Evolutionary conservation across 1,284 basidiomycete genomes (phyloP).

Genomic region (Ganoderma meredithae): DNA sequence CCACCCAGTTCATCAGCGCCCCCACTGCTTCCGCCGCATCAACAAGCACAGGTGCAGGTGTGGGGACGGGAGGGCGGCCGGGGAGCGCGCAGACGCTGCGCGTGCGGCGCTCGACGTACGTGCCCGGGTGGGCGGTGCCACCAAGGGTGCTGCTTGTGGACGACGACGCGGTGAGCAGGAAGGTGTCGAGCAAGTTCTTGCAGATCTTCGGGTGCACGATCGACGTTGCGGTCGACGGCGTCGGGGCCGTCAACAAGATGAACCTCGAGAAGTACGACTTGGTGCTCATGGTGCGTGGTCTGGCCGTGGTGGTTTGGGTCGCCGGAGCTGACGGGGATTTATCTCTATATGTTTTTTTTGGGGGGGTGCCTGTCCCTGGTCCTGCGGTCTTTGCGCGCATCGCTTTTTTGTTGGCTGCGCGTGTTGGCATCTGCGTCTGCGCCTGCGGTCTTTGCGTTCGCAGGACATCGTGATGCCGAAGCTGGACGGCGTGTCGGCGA

Average conservation of each 20-base stretch:
- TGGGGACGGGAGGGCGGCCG: slow-evolving; percentile 33
- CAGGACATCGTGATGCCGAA: slow-evolving; percentile 96
- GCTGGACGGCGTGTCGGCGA: slow-evolving; percentile 89
- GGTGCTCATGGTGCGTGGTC: slow-evolving; percentile 86
- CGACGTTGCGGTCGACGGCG: slow-evolving; percentile 93
- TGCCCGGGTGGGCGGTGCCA: slow-evolving; percentile 89
- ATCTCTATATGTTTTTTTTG: neutral
- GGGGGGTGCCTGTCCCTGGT: no score
- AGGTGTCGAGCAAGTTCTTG: slow-evolving; percentile 91
- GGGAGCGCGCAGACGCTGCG: slow-evolving; percentile 57
- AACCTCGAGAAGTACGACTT: slow-evolving; percentile 94
- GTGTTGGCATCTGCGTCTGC: slow-evolving; percentile 16
- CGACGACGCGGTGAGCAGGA: slow-evolving; percentile 92
- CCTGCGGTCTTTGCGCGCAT: neutral
- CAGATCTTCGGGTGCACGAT: slow-evolving; percentile 96
- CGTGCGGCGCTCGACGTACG: slow-evolving; percentile 79
- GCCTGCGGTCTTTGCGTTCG: slow-evolving; percentile 3
- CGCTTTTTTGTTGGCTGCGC: neutral
- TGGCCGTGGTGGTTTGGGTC: slow-evolving; percentile 12
- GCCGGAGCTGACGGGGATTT: neutral
- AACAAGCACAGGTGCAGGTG: slow-evolving; percentile 7
- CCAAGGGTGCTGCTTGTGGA: slow-evolving; percentile 92
- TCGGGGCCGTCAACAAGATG: slow-evolving; percentile 96
- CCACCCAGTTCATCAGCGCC: slow-evolving; percentile 36
- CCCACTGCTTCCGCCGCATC: slow-evolving; percentile 23